These are phyloP conservation scores for Pueraria montana DNA, from an alignment of 306 rosid species.

Conservation along the genomic window DNA sequence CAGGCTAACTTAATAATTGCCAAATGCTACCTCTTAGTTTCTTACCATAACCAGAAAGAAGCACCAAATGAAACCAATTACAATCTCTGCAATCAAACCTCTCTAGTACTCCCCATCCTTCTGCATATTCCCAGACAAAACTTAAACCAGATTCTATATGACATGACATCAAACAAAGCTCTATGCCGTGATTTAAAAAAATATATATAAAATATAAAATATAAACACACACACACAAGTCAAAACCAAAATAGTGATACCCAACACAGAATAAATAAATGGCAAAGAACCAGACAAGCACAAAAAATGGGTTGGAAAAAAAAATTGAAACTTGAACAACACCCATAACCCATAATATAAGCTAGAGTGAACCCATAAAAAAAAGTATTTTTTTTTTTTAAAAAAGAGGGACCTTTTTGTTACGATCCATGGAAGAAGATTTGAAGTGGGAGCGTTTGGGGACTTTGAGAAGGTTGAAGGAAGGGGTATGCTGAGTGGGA, in stretches of 20 bases:
- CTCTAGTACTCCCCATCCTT: slow-evolving; percentile 23
- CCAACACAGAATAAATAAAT: slow-evolving; percentile 9
- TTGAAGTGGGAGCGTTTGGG: slow-evolving; percentile 31
- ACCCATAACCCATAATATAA: slow-evolving; percentile 13
- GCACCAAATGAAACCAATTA: slow-evolving; percentile 26
- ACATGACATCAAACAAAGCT: not conserved
- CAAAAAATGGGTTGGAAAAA: not conserved
- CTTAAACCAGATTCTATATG: not conserved
- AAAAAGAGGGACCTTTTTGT: slow-evolving; percentile 50
- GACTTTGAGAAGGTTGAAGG: slow-evolving; percentile 43
- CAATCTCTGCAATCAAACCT: slow-evolving; percentile 25
- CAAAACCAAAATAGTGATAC: slow-evolving; percentile 13
- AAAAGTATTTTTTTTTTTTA: not conserved
- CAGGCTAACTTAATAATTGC: not conserved
- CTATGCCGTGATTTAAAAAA: not conserved
- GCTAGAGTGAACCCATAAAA: not conserved
- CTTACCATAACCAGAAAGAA: not conserved
- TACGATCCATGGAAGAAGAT: slow-evolving; percentile 52
- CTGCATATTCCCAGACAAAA: slow-evolving; percentile 31
- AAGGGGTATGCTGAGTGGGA: slow-evolving; percentile 28
- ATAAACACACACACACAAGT: not conserved
- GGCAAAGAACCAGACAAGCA: slow-evolving; percentile 34
- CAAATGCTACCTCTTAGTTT: slow-evolving; percentile 24
- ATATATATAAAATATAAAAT: not conserved
- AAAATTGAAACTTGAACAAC: slow-evolving; percentile 26